These are phyloP conservation scores for Pseudovirgaria hyperparasitica DNA, from an alignment of 2,329 filamentous ascomycete species.

Conservation along the genomic window DNA sequence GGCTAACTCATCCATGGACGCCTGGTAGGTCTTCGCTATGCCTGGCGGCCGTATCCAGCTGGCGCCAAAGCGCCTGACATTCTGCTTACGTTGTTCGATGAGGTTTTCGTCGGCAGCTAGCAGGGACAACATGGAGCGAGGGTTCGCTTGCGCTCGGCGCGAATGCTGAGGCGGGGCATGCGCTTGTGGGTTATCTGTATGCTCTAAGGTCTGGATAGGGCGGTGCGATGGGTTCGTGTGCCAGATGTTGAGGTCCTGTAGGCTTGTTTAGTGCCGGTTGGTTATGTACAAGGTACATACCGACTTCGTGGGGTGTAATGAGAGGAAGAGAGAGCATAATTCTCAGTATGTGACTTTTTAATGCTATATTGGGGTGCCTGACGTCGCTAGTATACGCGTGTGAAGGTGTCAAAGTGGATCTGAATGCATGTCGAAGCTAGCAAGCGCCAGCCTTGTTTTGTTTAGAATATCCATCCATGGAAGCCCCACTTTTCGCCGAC, in stretches of 20 bases:
- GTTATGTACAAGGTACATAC: conserved; percentile 1
- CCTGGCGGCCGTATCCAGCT: conserved; percentile 86
- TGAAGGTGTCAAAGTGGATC: too few relatives aligned
- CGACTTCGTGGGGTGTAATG: conserved; percentile 14
- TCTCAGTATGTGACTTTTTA: too few relatives aligned
- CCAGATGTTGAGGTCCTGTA: conserved; percentile 19
- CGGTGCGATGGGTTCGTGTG: conserved; percentile 12
- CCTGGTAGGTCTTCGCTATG: conserved; percentile 76
- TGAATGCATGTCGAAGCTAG: too few relatives aligned
- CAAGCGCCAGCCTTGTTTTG: too few relatives aligned
- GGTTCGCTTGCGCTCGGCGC: conserved; percentile 26
- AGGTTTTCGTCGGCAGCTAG: conserved; percentile 66
- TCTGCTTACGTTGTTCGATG: conserved; percentile 62
- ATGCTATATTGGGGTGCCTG: too few relatives aligned
- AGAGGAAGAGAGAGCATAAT: conserved; percentile 16
- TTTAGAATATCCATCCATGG: too few relatives aligned
- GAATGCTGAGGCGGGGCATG: conserved; percentile 10
- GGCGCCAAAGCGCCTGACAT: conserved; percentile 77
- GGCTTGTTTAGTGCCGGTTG: conserved; percentile 3
- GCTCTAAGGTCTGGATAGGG: conserved; percentile 8
- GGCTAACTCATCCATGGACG: conserved; percentile 75
- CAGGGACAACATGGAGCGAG: conserved; percentile 52
- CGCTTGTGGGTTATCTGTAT: conserved; percentile 9
- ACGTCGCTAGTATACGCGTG: too few relatives aligned
- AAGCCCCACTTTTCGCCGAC: too few relatives aligned